Base-by-base conservation (phyloP, 257 asterid genomes). In the Solanum dulcamara region DNA sequence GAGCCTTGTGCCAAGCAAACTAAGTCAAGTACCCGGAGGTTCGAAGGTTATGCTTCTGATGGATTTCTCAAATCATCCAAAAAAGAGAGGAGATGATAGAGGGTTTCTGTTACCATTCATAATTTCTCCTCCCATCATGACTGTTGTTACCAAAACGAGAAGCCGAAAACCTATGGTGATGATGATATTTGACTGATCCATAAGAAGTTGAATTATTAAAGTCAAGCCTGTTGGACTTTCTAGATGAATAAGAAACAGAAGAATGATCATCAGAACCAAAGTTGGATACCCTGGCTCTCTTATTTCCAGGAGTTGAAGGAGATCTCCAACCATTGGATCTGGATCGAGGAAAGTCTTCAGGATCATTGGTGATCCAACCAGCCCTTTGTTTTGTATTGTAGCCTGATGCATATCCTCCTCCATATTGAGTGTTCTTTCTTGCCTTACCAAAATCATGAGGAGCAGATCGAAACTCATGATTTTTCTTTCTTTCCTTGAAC, bases 351-450 rank as follows among this genome's bases (percentile, higher is more conserved):
- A 67, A 88, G 85, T 93, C 94, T 79, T 86, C 94, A 33, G 93
- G 94, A 85, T 92, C 83, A 83, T 92, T 93, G 10, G 94, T 85
- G 77, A 75, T 88, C 99, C 99, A 95, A 70, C 97, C 96, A 44
- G 94, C 93, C 89, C 92, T 93, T 59, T 85, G 90, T 87, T 92
- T 96, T 48, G 90, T 60, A 85, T 87, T 90, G 55, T 86, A 83
- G 59, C 89, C 83, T 5, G 93, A 84, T 17, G 86, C 12, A 37
- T 84, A 86, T 48, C 84, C 92, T 12, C 28, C 85, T 51, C 86
- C 90, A 32, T 57, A 50, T 55, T 90, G 85, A 64, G 85, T 8
- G 81, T 86, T 87, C 88, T 86, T 90, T 24, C 50, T 72, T 5
- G 51, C 64, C 87, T 88, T 89, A 5, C 86, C 94, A 72, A 83